phyloP scores from a whole-genome alignment of 257 asterid species.

The Solanum phureja region DNA sequence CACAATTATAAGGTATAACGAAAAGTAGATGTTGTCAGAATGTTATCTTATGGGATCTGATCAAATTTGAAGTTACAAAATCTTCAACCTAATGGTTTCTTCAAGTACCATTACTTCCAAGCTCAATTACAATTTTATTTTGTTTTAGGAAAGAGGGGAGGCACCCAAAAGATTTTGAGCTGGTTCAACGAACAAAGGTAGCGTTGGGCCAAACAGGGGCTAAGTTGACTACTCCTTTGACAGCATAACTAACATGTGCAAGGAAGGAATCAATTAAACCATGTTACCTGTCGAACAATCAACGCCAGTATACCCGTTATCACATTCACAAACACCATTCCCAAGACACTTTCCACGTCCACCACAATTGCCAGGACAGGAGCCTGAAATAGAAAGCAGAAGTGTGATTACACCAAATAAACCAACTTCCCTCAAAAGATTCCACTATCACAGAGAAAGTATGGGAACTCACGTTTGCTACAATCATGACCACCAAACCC shows the following conservation, averaged over 20 bases:
- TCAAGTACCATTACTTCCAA: neutral
- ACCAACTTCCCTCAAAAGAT: neutral
- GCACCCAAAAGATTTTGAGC: neutral
- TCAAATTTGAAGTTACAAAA: neutral
- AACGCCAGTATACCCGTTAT: conserved; percentile 68
- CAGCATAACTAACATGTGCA: neutral
- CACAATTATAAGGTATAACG: neutral
- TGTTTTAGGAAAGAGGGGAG: neutral
- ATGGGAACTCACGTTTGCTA: conserved; percentile 34
- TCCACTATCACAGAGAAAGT: neutral
- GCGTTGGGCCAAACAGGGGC: neutral
- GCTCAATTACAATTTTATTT: neutral
- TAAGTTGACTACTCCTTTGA: neutral
- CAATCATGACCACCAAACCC: conserved; percentile 94
- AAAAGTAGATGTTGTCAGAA: neutral
- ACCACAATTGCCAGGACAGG: conserved; percentile 60
- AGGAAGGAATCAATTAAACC: neutral
- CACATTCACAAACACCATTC: conserved; percentile 60
- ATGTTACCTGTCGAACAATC: conserved; percentile 90
- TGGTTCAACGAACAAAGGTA: neutral
- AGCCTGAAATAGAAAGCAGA: conserved; percentile 30
- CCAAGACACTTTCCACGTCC: conserved; percentile 68
- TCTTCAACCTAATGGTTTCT: neutral
- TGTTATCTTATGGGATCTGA: neutral
- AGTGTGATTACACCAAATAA: neutral